These are phyloP conservation scores for Crithidia expoeki DNA, from an alignment of 208 protist genomes.

Conservation along the genomic window DNA sequence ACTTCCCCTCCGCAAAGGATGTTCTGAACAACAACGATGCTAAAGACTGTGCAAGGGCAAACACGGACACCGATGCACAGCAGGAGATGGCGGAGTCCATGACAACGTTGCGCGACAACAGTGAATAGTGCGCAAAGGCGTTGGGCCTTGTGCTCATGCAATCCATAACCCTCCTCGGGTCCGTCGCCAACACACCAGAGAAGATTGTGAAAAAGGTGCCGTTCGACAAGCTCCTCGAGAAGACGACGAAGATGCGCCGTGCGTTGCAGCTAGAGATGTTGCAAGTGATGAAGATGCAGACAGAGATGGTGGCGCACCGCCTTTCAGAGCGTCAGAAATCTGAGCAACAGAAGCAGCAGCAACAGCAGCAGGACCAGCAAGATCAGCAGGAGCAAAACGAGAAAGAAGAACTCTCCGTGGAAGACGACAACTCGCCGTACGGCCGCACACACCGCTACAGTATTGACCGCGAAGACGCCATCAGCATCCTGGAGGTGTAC, in stretches of 20 bases:
- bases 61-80: constrained; percentile 3
- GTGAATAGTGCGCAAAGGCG: constrained; percentile 20
- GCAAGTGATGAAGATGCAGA: constrained; percentile 11
- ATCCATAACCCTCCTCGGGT: constrained; percentile 15
- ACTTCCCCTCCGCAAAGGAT: constrained; percentile 1
- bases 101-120: constrained; percentile 33
- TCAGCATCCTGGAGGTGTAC: constrained; percentile 15
- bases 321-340: not conserved
- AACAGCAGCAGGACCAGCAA: not conserved
- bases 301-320: not conserved
- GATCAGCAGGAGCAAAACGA: not conserved
- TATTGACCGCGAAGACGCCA: constrained; percentile 9
- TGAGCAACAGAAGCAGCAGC: not conserved
- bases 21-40: constrained; percentile 30
- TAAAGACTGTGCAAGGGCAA: constrained; percentile 2
- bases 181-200: constrained; percentile 1
- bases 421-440: constrained; percentile 14
- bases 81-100: constrained; percentile 17
- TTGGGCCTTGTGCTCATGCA: constrained; percentile 26
- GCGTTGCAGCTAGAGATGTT: not conserved
- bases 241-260: constrained; percentile 12
- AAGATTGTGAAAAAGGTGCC: constrained; percentile 6
- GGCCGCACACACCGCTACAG: constrained; percentile 10
- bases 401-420: not conserved
- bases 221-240: not conserved